A percentile compares a stretch with the other conserved stretches of the same genome.
These are phyloP conservation scores for Hibiscus tridactylites DNA, from an alignment of 345 rosid species.

Conservation along the genomic window DNA sequence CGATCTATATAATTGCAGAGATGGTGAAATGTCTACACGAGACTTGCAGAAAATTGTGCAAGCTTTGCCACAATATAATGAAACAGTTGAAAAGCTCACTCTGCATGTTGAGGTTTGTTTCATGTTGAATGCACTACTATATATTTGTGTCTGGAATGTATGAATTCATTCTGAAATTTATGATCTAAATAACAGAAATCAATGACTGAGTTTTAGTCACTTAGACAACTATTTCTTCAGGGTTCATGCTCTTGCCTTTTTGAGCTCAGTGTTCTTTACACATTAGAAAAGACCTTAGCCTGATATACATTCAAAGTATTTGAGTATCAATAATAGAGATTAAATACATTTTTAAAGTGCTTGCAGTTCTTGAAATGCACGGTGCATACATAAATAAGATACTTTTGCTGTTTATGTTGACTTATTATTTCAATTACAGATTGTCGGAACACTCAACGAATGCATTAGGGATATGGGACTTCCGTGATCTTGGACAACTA, in stretches of 20 bases:
- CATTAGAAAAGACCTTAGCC: too few relatives aligned
- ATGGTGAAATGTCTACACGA: slow-evolving; percentile 80
- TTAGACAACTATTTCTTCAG: too few relatives aligned
- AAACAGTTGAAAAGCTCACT: slow-evolving; percentile 76
- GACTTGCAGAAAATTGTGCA: slow-evolving; percentile 95
- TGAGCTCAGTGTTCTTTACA: too few relatives aligned
- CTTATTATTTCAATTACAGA: slow-evolving; percentile 28
- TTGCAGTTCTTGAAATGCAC: not conserved
- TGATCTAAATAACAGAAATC: too few relatives aligned
- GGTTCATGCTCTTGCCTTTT: too few relatives aligned
- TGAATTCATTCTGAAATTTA: not conserved
- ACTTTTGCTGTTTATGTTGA: slow-evolving; percentile 6
- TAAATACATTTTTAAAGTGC: slow-evolving; percentile 8
- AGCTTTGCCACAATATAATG: slow-evolving; percentile 79
- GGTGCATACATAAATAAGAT: not conserved
- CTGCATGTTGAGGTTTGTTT: slow-evolving; percentile 85
- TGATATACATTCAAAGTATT: not conserved
- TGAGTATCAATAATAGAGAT: not conserved
- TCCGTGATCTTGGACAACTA: slow-evolving; percentile 82
- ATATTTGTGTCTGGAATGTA: not conserved
- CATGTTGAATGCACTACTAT: not conserved
- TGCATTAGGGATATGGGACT: slow-evolving; percentile 60
- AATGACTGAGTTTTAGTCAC: too few relatives aligned
- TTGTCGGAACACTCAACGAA: slow-evolving; percentile 77
- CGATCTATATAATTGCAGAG: slow-evolving; percentile 69